Evolutionary conservation across 805 yeast species (phyloP), one percentile per base, ranked within the genome.

Genomic region (Candida germanica): DNA sequence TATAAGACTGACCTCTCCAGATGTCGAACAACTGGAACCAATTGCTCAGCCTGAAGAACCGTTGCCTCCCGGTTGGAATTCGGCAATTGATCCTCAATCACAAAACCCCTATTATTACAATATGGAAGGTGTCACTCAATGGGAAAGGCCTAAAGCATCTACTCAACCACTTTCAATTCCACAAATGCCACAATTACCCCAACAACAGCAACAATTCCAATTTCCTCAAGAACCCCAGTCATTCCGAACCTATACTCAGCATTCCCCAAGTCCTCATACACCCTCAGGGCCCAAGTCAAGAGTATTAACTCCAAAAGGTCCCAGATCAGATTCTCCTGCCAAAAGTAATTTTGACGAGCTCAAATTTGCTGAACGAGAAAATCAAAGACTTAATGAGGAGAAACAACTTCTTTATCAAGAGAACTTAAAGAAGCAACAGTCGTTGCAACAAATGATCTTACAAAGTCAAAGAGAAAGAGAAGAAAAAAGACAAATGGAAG

Each of bases 91-190:
- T 40, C 60, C 66, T 4, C 61, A 57, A 20, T 50, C 75, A 5
- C 71, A 73, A 10, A 57, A 57, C 10, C 55, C 49, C 11, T 81
- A 79, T 51, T 84, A 75, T 56, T 82, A 66, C 57, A 75, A 80
- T 54, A 63, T 51, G 5, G 56, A 64, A 17, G 66, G 68, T 23
- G 47, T 60, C 15, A 71, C 82, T 1, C 70, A 70, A 33, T 82
- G 91, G 89, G 80, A 75, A 6, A 64, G 59, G 34, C 91, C 91
- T 1, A n/a, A n/a, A n/a, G n/a, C n/a, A n/a, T n/a, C n/a, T n/a
- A n/a, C n/a, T n/a, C 48, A 50, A 2, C 36, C 36, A 8, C 31
- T 21, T 19, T 6, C 29, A 3, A 11, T 11, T 6, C 29, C 24
- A 11, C 23, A 20, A 15, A n/a, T n/a, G n/a, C n/a, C n/a, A n/a